phyloP scores from a whole-genome alignment of 1,284 basidiomycete species.

The Kwoniella shivajii region DNA sequence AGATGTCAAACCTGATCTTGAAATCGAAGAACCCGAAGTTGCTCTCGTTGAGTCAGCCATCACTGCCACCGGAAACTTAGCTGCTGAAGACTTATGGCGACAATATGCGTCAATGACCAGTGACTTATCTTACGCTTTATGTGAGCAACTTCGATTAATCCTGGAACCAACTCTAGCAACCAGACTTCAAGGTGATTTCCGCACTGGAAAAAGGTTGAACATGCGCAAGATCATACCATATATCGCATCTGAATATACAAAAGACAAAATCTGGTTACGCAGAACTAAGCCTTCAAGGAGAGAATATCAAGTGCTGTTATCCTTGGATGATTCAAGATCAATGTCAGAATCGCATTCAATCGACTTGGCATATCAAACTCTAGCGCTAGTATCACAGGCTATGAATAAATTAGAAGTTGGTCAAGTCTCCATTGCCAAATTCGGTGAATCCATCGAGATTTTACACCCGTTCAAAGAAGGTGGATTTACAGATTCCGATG shows the following conservation, averaged over 20 bases:
- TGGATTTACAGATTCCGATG: conserved; percentile 75
- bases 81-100: conserved; percentile 80
- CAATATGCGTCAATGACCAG: conserved; percentile 87
- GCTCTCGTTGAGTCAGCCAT: conserved; percentile 58
- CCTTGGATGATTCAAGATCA: conserved; percentile 93
- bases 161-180: conserved; percentile 94
- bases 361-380: conserved; percentile 91
- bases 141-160: conserved; percentile 95
- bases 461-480: conserved; percentile 80
- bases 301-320: conserved; percentile 94
- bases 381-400: conserved; percentile 89
- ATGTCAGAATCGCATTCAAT: conserved; percentile 95
- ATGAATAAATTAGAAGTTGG: conserved; percentile 91
- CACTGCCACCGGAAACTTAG: conserved; percentile 7
- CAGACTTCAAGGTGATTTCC: conserved; percentile 93
- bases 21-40: no score
- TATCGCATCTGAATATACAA: conserved; percentile 98
- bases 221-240: conserved; percentile 99
- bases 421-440: conserved; percentile 87
- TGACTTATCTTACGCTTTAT: conserved; percentile 85
- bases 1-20: conserved; percentile 31
- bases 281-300: conserved; percentile 90
- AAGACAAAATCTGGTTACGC: conserved; percentile 99
- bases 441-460: conserved; percentile 84
- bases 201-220: conserved; percentile 95